These are phyloP conservation scores for Phoenix dactylifera DNA, from an alignment of 176 grass and related monocot genomes.

Conservation along the genomic window DNA sequence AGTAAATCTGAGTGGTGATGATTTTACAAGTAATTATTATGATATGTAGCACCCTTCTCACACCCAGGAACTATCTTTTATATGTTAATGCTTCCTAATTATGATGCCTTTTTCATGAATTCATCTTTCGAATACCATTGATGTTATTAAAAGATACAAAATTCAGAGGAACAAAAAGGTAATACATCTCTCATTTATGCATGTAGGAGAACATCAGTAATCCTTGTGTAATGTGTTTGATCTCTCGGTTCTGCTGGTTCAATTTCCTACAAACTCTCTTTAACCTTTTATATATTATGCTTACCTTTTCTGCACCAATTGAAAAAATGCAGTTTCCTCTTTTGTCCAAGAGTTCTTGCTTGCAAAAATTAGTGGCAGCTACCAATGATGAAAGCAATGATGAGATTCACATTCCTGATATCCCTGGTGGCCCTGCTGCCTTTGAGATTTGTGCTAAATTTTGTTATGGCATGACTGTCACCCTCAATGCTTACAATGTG, in stretches of 20 bases:
- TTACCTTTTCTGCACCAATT: neutral
- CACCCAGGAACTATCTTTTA: no score
- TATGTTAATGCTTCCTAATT: no score
- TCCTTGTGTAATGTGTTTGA: neutral
- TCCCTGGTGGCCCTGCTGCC: slow-evolving; percentile 75
- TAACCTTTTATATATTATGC: slow-evolving; percentile 1
- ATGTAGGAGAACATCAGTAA: no score
- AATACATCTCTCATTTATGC: no score
- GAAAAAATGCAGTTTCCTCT: slow-evolving; percentile 67
- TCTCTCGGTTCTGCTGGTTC: neutral
- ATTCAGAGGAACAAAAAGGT: no score
- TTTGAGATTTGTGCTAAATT: slow-evolving; percentile 98
- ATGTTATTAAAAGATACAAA: no score
- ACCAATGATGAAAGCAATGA: slow-evolving; percentile 39
- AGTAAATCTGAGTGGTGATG: no score
- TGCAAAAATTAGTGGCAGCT: slow-evolving; percentile 68
- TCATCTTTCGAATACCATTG: no score
- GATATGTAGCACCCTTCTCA: no score
- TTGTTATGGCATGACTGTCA: slow-evolving; percentile 73
- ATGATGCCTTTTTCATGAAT: no score
- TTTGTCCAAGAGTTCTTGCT: slow-evolving; percentile 69
- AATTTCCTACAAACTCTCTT: neutral
- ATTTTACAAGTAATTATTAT: no score
- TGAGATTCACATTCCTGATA: slow-evolving; percentile 69
- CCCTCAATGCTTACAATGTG: slow-evolving; percentile 94